A percentile compares a stretch with the other conserved stretches of the same genome.
Conservation (phyloP, 73 alveolate species). For the Paramecium bursaria region DNA sequence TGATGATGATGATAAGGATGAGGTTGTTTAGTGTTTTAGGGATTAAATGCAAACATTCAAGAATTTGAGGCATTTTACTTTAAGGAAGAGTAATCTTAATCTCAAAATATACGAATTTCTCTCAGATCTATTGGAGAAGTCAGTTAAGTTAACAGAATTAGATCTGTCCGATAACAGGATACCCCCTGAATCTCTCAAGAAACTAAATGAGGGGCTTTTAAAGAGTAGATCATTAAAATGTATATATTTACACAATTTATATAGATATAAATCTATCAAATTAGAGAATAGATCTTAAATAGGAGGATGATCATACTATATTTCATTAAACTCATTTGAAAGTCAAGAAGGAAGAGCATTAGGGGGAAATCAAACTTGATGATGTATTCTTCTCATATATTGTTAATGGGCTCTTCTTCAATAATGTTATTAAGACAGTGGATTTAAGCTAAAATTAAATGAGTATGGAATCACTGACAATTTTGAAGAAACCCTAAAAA, state of each 20-base stretch:
- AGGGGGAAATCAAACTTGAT: too few relatives aligned
- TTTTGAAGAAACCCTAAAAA: too few relatives aligned
- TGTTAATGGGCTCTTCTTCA: too few relatives aligned
- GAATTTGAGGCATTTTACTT: not conserved
- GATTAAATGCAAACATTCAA: not conserved
- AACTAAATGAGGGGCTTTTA: not conserved
- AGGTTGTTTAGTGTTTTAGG: not conserved
- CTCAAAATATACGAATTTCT: not conserved
- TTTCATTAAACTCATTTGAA: not conserved
- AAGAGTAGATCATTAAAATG: not conserved
- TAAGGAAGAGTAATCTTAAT: slow-evolving; percentile 6
- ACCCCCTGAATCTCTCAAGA: not conserved
- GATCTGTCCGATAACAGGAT: slow-evolving; percentile 23
- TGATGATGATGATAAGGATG: not conserved
- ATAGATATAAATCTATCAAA: not conserved
- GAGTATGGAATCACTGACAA: too few relatives aligned
- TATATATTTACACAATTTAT: not conserved
- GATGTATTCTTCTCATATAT: too few relatives aligned
- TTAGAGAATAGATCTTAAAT: not conserved
- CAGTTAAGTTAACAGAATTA: slow-evolving; percentile 2
- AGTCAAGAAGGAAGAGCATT: too few relatives aligned
- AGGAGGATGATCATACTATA: too few relatives aligned
- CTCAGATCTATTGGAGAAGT: not conserved
- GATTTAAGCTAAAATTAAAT: too few relatives aligned
- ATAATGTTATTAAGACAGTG: too few relatives aligned